These are phyloP conservation scores for Parastagonospora avenae DNA, from an alignment of 2,329 filamentous ascomycete species.

Conservation along the genomic window DNA sequence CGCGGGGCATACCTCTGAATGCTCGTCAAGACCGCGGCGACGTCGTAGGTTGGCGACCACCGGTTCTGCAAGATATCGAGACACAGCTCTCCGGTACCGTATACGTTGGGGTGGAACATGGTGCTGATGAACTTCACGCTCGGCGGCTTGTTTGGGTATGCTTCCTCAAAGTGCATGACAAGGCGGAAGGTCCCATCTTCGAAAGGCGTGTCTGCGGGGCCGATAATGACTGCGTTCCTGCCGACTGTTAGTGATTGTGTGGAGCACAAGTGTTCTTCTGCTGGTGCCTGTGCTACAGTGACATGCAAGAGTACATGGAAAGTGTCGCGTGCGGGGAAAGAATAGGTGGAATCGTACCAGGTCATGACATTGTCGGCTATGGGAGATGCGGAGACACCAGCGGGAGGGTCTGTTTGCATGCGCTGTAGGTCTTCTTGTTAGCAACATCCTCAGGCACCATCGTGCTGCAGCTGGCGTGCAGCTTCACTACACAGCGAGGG, in stretches of 20 bases:
- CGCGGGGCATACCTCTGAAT: constrained; percentile 81
- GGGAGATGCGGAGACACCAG: constrained; percentile 93
- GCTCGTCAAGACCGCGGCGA: constrained; percentile 94
- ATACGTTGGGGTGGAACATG: constrained; percentile 99
- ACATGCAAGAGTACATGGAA: too few species aligned
- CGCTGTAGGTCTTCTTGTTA: constrained; percentile 62
- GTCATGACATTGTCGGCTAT: constrained; percentile 98
- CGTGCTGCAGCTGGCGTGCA: neutral
- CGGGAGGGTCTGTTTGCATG: constrained; percentile 98
- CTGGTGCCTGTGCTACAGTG: too few species aligned
- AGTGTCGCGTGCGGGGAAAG: constrained; percentile 36
- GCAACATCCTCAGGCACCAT: constrained; percentile 7
- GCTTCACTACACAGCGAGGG: neutral
- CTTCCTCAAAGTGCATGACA: constrained; percentile 99
- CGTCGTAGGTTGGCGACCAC: constrained; percentile 98
- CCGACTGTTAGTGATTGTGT: constrained; percentile 29
- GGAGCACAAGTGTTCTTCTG: neutral
- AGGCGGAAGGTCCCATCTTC: constrained; percentile 97
- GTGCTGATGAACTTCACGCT: constrained; percentile 98
- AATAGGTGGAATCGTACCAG: constrained; percentile 63
- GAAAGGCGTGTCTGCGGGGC: constrained; percentile 94
- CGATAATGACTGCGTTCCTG: constrained; percentile 99
- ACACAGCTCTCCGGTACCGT: constrained; percentile 94
- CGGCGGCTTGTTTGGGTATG: constrained; percentile 97
- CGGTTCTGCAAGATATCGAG: constrained; percentile 96